Evolutionary conservation across 768 basidiomycete species (phyloP), one percentile per base, ranked within the genome.

Genomic region (Rossbeevera mucosa): DNA sequence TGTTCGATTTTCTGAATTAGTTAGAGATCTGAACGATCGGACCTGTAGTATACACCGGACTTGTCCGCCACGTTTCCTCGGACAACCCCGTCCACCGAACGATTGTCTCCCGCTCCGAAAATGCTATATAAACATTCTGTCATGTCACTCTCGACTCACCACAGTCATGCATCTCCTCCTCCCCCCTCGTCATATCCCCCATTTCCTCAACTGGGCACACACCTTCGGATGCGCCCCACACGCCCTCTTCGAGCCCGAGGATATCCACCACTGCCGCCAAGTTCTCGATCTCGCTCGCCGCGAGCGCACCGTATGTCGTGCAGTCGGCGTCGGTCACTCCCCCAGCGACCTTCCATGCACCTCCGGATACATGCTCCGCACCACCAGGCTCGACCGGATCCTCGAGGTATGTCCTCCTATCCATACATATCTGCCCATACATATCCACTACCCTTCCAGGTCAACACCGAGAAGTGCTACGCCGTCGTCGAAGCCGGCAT

Each of bases 331-430:
- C 14, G 95, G 94, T 2, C 94, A 97, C 72, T 90, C 88, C 52
- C 95, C 95, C 21, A 89, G 86, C 64, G 95, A 99, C 72, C 76
- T 98, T 46, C 89, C 91, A 0, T 97, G 93, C 71, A 96, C 94
- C 0, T 79, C 74, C 47, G 91, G 84, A 11, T 94, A 81, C 72
- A 88, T 97, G 83, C 71, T 98, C 51, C 78, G 87, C 48, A 89
- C 89, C 53, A 82, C 82, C 40, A 81, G 79, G 61, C 70, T 97
- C 49, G 78, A 87, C 67, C 74, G 78, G 38, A 68, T 95, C 29
- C 67, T 94, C 42, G 83, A 90, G 77, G 95, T 94, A 71, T 68
- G 86, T 24, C 20, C 24, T 31, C 22, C 21, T 29, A 31, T 38
- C 46, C n/a, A n/a, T n/a, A 33, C 18, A 11, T 28, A 28, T 18